Base-by-base conservation (phyloP, 768 basidiomycete genomes). In the Lactarius psammicola region DNA sequence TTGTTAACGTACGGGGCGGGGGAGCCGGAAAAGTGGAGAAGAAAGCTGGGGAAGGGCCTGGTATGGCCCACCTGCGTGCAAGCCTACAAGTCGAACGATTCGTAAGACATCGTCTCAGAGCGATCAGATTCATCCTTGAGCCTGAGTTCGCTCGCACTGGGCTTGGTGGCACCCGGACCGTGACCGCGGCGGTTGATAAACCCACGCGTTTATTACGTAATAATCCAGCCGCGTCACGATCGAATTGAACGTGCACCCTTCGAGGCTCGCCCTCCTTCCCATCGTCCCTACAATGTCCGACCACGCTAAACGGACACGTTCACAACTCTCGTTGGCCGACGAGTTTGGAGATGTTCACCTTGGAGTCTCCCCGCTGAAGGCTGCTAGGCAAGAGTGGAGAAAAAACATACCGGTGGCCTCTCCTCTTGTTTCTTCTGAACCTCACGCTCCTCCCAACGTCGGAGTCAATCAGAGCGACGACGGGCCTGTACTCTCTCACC, bases 231-330 rank as follows among this genome's bases (percentile, higher is more conserved):
- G 58, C 58, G 58, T 54, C 58, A 30, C 56, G 20, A 51, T 38
- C n/a, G n/a, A 42, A 2, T 40, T 20, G 42, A 42, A 42, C 42
- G 8, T 49, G 42, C 42, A 9, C 42, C 1, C 3, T 44, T 18
- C 17, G 17, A 18, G 40, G 17, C 17, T 38, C 42, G 15, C 46
- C 17, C 4, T 26, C 23, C 4, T 26, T 18, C 59, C 30, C 4
- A 7, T 40, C 34, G 10, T 51, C 26, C 49, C 40, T 10, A 26
- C 23, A 57, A 65, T 68, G 56, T 57, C 69, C 18, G 68, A 65
- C 33, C 49, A 57, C 34, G 59, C 60, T 9, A 70, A 70, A 34
- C 69, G 69, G 44, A 70, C 69, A 42, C 69, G 69, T 17, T 70
- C 69, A 8, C 69, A 70, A 31, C 44, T 63, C 55, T 26, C 60